Base-by-base conservation (phyloP, 164 flowering plant genomes). In the Paratinospora sagittata region DNA sequence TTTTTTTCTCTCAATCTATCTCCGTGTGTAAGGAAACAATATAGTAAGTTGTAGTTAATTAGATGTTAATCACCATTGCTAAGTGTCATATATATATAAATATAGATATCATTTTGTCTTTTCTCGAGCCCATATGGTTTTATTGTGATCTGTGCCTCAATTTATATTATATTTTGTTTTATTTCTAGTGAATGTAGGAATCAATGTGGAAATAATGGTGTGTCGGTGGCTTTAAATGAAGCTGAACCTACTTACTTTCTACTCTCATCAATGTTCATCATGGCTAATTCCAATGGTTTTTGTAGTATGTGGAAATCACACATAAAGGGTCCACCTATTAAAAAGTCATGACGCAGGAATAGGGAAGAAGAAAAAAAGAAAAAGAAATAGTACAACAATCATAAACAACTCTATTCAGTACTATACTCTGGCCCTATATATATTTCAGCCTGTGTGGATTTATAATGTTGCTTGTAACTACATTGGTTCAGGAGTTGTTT, bases 161-260 rank as follows among this genome's bases (percentile, higher is more conserved):
- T n/a, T n/a, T n/a, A n/a, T n/a, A n/a, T 30, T 30, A 2, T 30
- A 30, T 30, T 30, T 30, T n/a, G n/a, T n/a, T n/a, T 30, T 30
- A 30, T 30, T 30, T 30, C 34, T 30, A 30, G 2, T 30, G 34
- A n/a, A n/a, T n/a, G n/a, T n/a, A n/a, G 34, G 34, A 30, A 4
- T 30, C 34, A 30, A 55, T 55, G 24, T 55, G 24, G 34, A 30
- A 30, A 30, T 2, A n/a, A 30, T 4, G 34, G 61, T n/a, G 61
- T 55, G n/a, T 55, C 61, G 61, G 61, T 55, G 61, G 61, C 24
- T 55, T n/a, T 55, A 19, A 55, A 55, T 55, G 61, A 55, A 55
- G 21, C 19, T 55, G 61, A 55, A 55, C n/a, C 61, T 19, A 55
- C 26, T 55, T 6, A 10, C 47, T 9, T 10, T 6, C 26, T 21